phyloP scores from a whole-genome alignment of 2,329 filamentous ascomycete species.

The Dryadomyces sulphureus region DNA sequence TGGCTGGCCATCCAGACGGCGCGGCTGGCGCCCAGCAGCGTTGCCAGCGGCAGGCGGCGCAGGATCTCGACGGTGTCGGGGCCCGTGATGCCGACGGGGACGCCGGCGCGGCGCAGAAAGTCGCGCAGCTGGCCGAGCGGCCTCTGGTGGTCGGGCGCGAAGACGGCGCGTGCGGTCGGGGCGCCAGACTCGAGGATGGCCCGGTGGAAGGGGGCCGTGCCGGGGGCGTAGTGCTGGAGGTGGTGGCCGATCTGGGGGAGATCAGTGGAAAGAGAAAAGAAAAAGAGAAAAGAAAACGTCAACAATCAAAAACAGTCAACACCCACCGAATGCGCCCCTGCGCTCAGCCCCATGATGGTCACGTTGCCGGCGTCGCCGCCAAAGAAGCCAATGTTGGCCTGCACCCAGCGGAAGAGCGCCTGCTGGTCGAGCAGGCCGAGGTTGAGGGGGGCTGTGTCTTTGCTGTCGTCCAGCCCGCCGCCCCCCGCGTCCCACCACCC shows the following conservation, averaged over 20 bases:
- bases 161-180: slow-evolving; percentile 38
- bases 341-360: slow-evolving; percentile 46
- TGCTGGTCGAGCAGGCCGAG: slow-evolving; percentile 50
- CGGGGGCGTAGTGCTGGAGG: slow-evolving; percentile 32
- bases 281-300: slow-evolving; percentile 1
- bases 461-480: background rate
- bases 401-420: slow-evolving; percentile 43
- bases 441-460: slow-evolving; percentile 37
- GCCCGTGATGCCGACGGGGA: slow-evolving; percentile 15
- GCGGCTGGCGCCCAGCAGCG: slow-evolving; percentile 25
- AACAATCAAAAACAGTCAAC: slow-evolving; percentile 7
- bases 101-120: slow-evolving; percentile 34
- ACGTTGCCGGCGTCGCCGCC: slow-evolving; percentile 43
- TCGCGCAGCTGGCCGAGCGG: slow-evolving; percentile 41
- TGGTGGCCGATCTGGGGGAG: slow-evolving; percentile 48
- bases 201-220: slow-evolving; percentile 31
- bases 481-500: slow-evolving; percentile 16
- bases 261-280: background rate
- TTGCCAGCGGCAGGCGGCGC: slow-evolving; percentile 23
- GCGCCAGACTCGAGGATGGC: slow-evolving; percentile 43
- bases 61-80: slow-evolving; percentile 27
- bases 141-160: slow-evolving; percentile 36
- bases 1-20: slow-evolving; percentile 28
- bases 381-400: slow-evolving; percentile 42
- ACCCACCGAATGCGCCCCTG: slow-evolving; percentile 45